These are phyloP conservation scores for Candida pseudoglaebosa DNA, from an alignment of 805 yeast genomes.

Conservation along the genomic window DNA sequence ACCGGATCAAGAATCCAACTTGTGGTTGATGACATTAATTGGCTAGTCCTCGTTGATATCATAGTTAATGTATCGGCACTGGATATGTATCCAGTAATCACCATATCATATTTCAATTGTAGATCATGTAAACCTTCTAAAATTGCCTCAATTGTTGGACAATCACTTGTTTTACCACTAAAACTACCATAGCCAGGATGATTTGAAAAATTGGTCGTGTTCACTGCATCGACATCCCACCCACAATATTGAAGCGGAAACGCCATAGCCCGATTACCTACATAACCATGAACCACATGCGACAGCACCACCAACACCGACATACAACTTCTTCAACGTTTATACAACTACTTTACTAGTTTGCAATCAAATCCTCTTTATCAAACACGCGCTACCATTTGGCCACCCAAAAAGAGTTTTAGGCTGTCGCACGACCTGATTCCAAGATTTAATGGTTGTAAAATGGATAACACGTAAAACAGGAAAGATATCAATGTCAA, in stretches of 20 bases:
- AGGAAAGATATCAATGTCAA: constrained; percentile 20
- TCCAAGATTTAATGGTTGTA: background rate
- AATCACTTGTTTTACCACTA: constrained; percentile 42
- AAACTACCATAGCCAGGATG: constrained; percentile 68
- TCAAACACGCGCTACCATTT: too few species aligned
- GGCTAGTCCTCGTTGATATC: background rate
- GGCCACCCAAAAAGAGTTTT: too few species aligned
- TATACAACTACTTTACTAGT: too few species aligned
- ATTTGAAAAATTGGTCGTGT: constrained; percentile 63
- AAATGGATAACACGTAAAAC: background rate
- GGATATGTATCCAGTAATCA: constrained; percentile 81
- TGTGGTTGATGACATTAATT: constrained; percentile 38
- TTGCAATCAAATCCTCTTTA: too few species aligned
- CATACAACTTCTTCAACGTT: too few species aligned
- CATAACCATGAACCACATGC: constrained; percentile 72
- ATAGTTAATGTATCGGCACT: constrained; percentile 46
- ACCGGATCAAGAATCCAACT: constrained; percentile 85
- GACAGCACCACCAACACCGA: constrained; percentile 55
- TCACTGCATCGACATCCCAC: constrained; percentile 66
- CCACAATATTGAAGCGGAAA: constrained; percentile 63
- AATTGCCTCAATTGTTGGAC: constrained; percentile 23
- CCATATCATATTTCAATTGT: constrained; percentile 48
- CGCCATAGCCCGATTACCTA: constrained; percentile 63
- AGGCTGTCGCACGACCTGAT: too few species aligned
- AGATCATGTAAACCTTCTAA: constrained; percentile 37